phyloP scores from a whole-genome alignment of 345 rosid genomes.

The Mercurialis annua region DNA sequence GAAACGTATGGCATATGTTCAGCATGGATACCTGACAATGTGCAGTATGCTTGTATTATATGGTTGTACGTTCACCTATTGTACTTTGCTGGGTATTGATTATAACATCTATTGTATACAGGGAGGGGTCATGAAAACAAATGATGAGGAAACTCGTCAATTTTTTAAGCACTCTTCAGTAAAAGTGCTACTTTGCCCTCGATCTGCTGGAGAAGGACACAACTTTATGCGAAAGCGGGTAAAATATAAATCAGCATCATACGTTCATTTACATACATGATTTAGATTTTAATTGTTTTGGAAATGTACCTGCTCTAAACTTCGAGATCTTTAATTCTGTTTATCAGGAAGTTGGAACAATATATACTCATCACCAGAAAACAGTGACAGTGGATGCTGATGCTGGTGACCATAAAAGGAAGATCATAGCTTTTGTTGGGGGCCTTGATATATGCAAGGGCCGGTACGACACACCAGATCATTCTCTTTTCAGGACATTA shows the following conservation, averaged over 20 bases:
- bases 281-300: not conserved
- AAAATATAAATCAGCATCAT: constrained; percentile 21
- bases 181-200: constrained; percentile 84
- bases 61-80: too few species aligned
- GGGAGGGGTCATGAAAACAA: constrained; percentile 83
- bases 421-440: constrained; percentile 63
- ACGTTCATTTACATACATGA: not conserved
- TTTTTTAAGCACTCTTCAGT: constrained; percentile 90
- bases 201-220: constrained; percentile 81
- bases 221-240: constrained; percentile 77
- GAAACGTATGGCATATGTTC: too few species aligned
- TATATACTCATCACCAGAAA: constrained; percentile 83
- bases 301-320: not conserved
- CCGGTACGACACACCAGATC: constrained; percentile 61
- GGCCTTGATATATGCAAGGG: constrained; percentile 74
- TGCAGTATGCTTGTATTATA: not conserved
- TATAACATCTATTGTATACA: constrained; percentile 33
- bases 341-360: constrained; percentile 72
- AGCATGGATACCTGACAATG: too few species aligned
- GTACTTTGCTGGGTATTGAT: not conserved
- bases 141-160: constrained; percentile 82
- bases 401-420: constrained; percentile 56
- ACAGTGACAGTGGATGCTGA: constrained; percentile 78
- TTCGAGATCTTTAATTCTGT: constrained; percentile 16
- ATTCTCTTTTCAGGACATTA: constrained; percentile 56